Evolutionary conservation across 2,329 filamentous ascomycete genomes (phyloP).

Genomic region (Fusarium lyarnte): DNA sequence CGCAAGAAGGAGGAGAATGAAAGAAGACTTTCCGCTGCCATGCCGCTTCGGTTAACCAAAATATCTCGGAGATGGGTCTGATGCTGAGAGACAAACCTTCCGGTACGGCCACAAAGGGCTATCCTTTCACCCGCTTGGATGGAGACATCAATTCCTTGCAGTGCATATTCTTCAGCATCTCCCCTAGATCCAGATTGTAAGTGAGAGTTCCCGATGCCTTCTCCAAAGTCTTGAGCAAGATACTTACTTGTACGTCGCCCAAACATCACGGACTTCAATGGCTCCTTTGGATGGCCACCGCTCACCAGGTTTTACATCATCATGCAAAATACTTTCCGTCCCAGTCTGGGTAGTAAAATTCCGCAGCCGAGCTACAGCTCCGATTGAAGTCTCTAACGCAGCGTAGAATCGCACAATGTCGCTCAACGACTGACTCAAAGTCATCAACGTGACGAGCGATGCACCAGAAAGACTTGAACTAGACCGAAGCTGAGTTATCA

Average conservation of each 20-base stretch:
- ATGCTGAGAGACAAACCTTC: background rate
- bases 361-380: background rate
- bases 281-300: background rate
- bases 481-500: background rate
- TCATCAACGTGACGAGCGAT: background rate
- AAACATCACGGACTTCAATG: background rate
- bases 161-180: background rate
- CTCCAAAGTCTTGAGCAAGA: too few species aligned
- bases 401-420: background rate
- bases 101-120: background rate
- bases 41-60: accelerated
- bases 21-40: background rate
- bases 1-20: background rate
- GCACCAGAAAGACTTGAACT: background rate
- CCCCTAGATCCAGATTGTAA: accelerated
- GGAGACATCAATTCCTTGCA: background rate
- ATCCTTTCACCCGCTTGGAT: background rate
- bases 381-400: background rate
- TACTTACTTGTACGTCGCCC: background rate
- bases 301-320: background rate
- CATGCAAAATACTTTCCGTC: background rate
- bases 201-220: background rate
- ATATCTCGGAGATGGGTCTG: accelerated
- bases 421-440: background rate
- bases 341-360: background rate